These are phyloP conservation scores for Podospora comata DNA, from an alignment of 495 filamentous ascomycete genomes.

Conservation along the genomic window DNA sequence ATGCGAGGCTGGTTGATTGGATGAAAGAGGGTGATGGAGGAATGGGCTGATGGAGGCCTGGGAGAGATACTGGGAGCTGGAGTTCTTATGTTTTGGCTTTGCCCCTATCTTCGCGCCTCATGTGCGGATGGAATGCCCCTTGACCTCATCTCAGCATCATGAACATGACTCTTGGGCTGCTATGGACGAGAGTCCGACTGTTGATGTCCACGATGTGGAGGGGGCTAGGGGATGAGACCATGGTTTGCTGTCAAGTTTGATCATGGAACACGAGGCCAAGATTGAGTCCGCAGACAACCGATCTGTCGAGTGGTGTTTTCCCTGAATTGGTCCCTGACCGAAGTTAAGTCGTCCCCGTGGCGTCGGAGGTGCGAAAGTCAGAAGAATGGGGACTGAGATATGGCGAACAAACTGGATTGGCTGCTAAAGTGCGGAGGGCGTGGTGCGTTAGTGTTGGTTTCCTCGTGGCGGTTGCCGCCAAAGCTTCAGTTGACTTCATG, in stretches of 20 bases:
- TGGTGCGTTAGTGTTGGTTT: background rate
- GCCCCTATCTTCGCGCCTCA: background rate
- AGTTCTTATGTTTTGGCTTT: background rate
- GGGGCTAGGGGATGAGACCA: background rate
- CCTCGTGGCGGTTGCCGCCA: background rate
- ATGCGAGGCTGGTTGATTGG: background rate
- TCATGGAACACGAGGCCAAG: background rate
- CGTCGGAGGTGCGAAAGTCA: background rate
- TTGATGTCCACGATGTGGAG: background rate
- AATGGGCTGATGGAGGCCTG: background rate
- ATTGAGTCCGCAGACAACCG: background rate
- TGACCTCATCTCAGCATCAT: background rate
- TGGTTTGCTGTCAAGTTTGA: background rate
- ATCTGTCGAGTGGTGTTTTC: background rate
- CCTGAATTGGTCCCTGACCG: background rate
- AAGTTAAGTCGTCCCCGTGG: background rate
- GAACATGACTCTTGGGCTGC: background rate
- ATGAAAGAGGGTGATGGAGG: conserved; percentile 7
- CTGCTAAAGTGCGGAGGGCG: background rate
- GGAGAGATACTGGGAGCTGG: background rate
- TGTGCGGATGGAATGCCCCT: background rate
- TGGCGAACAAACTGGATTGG: background rate
- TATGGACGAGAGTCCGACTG: background rate
- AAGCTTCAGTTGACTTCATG: background rate
- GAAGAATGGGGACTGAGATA: background rate